Base-by-base conservation (phyloP, 495 filamentous ascomycete genomes). In the Aspergillus sclerotiicarbonarius region DNA sequence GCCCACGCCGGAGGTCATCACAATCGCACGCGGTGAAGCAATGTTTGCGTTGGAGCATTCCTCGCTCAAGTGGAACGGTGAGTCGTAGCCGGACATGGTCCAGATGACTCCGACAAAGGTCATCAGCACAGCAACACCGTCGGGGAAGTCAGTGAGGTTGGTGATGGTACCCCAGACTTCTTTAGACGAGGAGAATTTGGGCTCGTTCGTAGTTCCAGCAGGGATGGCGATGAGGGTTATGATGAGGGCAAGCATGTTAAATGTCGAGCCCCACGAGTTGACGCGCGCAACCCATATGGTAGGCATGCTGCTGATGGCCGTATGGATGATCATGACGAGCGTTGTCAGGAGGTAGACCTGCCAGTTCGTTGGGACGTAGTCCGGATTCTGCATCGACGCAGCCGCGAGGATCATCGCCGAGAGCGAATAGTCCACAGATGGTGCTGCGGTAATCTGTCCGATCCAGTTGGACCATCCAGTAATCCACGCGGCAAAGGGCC, bases 381-480 rank as follows among this genome's bases (percentile, higher is more conserved):
- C 66, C 0, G 88, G 88, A 62, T 90, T 84, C 13, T 71, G 71
- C 67, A 91, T 88, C 19, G 87, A 89, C 4, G 66, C 87, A 2
- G 84, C 84, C 25, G 89, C 88, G 6, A 92, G 78, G 54, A 89
- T 85, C 89, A 91, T 92, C 19, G 86, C 81, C 35, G 87, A 71
- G 53, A 85, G 71, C 2, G 83, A 74, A 65, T 83, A 86, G 64
- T 83, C 66, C 51, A 87, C 83, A 9, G 84, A 87, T 1, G 87
- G 87, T n/a, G 87, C 86, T 44, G 78, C 84, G 0, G 87, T 88
- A 39, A 90, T 81, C 63, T 90, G 87, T 19, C 79, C 82, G 45
- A 89, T 79, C 85, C 87, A 90, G 69, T 89, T 90, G 47, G 84
- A 87, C 89, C 89, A 91, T 8, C 85, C 85, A 2, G 85, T 87